Percentiles rank a stretch among this genome's conserved stretches.
These are phyloP conservation scores for Cotoneaster glaucophyllus DNA, from an alignment of 306 rosid genomes.

Conservation along the genomic window DNA sequence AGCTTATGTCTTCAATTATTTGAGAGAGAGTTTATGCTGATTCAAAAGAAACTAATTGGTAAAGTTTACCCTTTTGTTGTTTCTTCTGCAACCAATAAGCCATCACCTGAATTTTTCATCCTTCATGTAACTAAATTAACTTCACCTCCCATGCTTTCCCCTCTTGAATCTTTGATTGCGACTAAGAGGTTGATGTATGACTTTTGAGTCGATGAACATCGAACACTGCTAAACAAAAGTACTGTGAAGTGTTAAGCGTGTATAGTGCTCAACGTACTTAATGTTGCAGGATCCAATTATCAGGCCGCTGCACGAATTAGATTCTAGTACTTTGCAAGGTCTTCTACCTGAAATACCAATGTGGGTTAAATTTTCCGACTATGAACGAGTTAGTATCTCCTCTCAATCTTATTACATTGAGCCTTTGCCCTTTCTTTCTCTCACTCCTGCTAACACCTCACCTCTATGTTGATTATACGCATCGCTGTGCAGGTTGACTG, in stretches of 20 bases:
- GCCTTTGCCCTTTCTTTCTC: background rate
- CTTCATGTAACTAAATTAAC: background rate
- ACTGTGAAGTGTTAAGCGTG: background rate
- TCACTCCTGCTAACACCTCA: background rate
- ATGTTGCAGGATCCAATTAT: slow-evolving; percentile 59
- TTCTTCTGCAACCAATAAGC: background rate
- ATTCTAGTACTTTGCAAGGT: slow-evolving; percentile 61
- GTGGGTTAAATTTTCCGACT: slow-evolving; percentile 82
- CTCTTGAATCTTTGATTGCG: background rate
- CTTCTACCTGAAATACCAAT: slow-evolving; percentile 73
- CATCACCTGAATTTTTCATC: background rate
- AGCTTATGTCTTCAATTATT: background rate
- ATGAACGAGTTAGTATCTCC: slow-evolving; percentile 64
- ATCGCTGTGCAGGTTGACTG: slow-evolving; percentile 68
- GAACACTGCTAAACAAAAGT: background rate
- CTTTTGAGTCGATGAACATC: background rate
- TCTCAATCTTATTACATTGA: background rate
- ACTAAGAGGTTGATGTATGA: background rate
- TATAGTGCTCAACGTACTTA: background rate
- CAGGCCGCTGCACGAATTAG: slow-evolving; percentile 67
- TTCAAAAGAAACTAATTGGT: background rate
- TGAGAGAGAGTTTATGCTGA: background rate
- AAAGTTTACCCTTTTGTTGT: background rate
- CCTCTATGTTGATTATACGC: slow-evolving; percentile 13
- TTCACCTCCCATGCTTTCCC: background rate